Percentiles rank a stretch among this genome's conserved stretches.
Conservation (phyloP, 257 asterid genomes). For the Fraxinus cuspidata region DNA sequence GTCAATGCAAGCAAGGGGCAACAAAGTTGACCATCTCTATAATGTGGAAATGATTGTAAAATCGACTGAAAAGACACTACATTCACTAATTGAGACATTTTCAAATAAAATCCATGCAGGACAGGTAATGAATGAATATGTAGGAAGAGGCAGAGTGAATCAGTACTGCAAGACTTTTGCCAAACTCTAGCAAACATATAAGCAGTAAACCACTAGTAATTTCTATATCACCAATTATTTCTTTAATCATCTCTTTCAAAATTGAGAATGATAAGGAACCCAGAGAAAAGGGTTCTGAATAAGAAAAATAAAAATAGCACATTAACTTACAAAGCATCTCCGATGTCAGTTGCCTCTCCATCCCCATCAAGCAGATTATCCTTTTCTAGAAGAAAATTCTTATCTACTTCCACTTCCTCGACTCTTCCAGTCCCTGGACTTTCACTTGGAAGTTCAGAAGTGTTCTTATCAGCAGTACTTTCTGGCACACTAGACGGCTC, state of each 20-base stretch:
- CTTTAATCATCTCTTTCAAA: background rate
- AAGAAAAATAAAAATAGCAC: conserved; percentile 10
- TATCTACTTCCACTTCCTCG: conserved; percentile 40
- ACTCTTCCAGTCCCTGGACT: conserved; percentile 29
- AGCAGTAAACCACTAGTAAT: background rate
- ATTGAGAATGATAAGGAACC: background rate
- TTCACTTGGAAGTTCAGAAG: conserved; percentile 30
- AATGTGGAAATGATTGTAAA: background rate
- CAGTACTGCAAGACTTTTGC: background rate
- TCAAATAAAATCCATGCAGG: no score
- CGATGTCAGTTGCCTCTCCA: conserved; percentile 33
- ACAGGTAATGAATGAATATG: no score
- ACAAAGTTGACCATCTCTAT: background rate
- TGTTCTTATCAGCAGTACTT: conserved; percentile 17
- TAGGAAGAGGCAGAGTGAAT: background rate
- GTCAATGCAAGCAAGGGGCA: background rate
- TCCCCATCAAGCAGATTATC: conserved; percentile 35
- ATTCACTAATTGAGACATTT: no score
- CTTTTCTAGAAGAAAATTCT: conserved; percentile 48
- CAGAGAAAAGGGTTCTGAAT: background rate
- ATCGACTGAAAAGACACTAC: background rate
- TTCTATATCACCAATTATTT: background rate
- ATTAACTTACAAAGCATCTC: conserved; percentile 47
- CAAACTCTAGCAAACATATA: background rate
- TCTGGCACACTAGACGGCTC: conserved; percentile 52